Evolutionary conservation across 257 asterid genomes (phyloP), one percentile per base, ranked within the genome.

Genomic region (Solanum chaucha): DNA sequence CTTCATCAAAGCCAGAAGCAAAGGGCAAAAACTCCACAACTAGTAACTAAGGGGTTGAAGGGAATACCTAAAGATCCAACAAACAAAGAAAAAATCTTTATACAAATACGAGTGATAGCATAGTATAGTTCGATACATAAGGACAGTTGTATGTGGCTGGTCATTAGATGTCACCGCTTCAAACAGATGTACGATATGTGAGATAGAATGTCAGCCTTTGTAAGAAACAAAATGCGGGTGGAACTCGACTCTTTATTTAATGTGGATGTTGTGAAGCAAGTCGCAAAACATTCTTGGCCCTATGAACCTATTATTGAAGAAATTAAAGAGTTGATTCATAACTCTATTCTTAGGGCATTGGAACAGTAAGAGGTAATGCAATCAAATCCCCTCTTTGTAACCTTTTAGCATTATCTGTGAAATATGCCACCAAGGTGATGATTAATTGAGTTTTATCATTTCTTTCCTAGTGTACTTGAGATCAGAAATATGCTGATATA

Each of bases 31-130:
- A 80, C 20, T 72, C 36, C 24, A 73, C 72, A 26, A 34, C 74
- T 73, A 48, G 74, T 68, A 58, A 32, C 34, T n/a, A 70, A 10
- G 55, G 36, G 78, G 24, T 8, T 71, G 44, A 71, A 68, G 22
- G 14, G 44, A 32, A 81, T 85, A 40, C 38, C 36, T 30, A 35
- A 32, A 30, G 75, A 28, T 30, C 40, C 20, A 30, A 59, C 55
- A 46, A 65, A 44, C 83, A 77, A 74, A 82, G 77, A 34, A 10
- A 83, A 40, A 24, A 85, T 83, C 30, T 78, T 64, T 74, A 20
- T 26, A 40, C 70, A 86, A 26, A 26, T 89, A 94, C 97, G 97
- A 92, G 95, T 94, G 89, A 94, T 75, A 85, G 93, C 96, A 90
- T 75, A 89, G 88, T 86, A 94, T 98, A 87, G 94, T 94, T 65